Evolutionary conservation across 768 basidiomycete species (phyloP).

Genomic region (Lactifluus rugatus): DNA sequence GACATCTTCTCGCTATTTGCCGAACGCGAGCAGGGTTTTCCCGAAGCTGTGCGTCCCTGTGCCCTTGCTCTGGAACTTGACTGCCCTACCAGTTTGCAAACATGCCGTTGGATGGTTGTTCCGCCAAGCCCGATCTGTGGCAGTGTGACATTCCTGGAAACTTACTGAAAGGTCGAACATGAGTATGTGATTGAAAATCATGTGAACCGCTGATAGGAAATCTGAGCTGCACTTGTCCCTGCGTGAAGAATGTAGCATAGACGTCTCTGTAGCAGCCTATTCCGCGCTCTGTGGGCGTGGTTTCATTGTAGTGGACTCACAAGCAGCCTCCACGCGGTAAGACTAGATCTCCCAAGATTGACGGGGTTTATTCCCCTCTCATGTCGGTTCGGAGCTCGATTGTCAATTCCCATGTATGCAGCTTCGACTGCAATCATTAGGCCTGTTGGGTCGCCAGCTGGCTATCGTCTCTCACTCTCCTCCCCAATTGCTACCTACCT

Average conservation of each 20-base stretch:
- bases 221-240: not conserved
- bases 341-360: not conserved
- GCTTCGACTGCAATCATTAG: not conserved
- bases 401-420: not conserved
- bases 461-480: not conserved
- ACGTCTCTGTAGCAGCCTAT: not conserved
- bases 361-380: not conserved
- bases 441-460: not conserved
- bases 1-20: no score
- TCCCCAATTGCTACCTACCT: not conserved
- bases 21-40: no score
- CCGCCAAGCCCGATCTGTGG: not conserved
- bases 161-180: not conserved
- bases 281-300: not conserved
- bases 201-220: not conserved
- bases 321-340: not conserved
- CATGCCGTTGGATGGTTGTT: not conserved
- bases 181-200: not conserved
- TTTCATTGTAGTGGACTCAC: not conserved
- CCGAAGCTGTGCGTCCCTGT: no score
- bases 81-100: no score
- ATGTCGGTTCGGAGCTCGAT: not conserved
- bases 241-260: not conserved
- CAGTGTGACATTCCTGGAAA: no score
- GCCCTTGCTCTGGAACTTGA: no score